These are phyloP conservation scores for Tagetes patula DNA, from an alignment of 129 eudicot species.

Conservation along the genomic window DNA sequence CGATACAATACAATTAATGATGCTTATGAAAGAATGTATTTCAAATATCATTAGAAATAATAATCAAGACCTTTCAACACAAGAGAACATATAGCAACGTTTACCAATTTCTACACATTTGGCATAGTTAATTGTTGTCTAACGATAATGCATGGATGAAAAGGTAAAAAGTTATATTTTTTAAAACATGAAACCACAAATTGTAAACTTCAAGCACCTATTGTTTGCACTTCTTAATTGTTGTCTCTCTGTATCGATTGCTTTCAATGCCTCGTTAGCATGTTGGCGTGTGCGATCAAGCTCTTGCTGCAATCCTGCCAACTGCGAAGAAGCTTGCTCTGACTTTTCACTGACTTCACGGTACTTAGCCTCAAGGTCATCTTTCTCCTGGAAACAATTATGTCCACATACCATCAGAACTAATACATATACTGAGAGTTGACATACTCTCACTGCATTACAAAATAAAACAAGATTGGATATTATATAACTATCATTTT, in stretches of 20 bases:
- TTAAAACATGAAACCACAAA: constrained; percentile 19
- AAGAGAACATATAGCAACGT: constrained; percentile 4
- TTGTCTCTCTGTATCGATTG: constrained; percentile 90
- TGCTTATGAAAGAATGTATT: constrained; percentile 17
- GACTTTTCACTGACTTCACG: constrained; percentile 80
- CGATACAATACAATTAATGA: background rate
- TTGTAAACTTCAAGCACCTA: constrained; percentile 44
- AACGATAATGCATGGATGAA: constrained; percentile 4
- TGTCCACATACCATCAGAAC: constrained; percentile 37
- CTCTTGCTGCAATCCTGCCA: constrained; percentile 76
- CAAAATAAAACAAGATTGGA: background rate
- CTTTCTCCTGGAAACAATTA: constrained; percentile 75
- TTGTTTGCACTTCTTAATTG: constrained; percentile 91
- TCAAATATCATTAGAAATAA: background rate
- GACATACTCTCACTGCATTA: background rate
- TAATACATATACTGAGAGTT: constrained; percentile 5
- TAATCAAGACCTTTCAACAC: constrained; percentile 1
- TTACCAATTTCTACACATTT: background rate
- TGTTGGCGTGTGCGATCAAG: constrained; percentile 91
- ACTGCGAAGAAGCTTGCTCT: constrained; percentile 71
- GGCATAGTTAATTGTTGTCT: background rate
- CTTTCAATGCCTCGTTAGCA: constrained; percentile 92
- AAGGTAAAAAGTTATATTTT: background rate
- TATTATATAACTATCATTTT: background rate
- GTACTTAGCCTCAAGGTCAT: constrained; percentile 82